Conservation (phyloP, 768 basidiomycete species). For the Leucosporidium yakuticum region DNA sequence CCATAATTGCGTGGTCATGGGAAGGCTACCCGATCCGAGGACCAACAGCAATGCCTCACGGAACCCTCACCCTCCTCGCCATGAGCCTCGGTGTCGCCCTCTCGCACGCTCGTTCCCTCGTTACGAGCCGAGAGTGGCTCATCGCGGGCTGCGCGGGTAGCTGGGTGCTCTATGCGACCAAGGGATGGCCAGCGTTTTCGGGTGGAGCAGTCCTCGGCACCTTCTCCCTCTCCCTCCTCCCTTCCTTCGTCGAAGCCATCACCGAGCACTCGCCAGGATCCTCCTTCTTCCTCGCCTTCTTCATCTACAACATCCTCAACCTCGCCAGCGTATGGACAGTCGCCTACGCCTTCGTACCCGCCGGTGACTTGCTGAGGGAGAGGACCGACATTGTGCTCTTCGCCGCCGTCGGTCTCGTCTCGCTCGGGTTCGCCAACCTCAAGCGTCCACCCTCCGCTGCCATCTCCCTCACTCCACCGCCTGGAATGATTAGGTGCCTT, state of each 20-base stretch:
- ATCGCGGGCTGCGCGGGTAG: neutral
- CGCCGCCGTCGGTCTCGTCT: slow-evolving; percentile 6
- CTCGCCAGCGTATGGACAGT: slow-evolving; percentile 17
- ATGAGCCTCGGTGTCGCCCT: slow-evolving; percentile 5
- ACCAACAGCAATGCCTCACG: slow-evolving; percentile 23
- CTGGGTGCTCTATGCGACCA: neutral
- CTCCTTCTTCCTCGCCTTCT: slow-evolving; percentile 11
- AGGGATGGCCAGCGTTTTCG: slow-evolving; percentile 12
- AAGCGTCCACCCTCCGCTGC: neutral
- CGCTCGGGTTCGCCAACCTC: slow-evolving; percentile 2
- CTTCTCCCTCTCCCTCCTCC: slow-evolving; percentile 15
- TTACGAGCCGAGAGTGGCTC: neutral
- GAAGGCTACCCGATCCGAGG: slow-evolving; percentile 17
- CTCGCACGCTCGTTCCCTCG: neutral
- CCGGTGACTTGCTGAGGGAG: slow-evolving; percentile 21
- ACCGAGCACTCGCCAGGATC: neutral
- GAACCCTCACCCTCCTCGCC: slow-evolving; percentile 8
- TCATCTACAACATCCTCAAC: slow-evolving; percentile 16
- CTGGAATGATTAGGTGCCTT: neutral
- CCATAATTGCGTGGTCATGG: slow-evolving; percentile 26
- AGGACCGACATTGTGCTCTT: slow-evolving; percentile 28
- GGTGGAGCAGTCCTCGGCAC: slow-evolving; percentile 19
- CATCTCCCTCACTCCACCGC: no score
- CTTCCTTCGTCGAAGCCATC: slow-evolving; percentile 14
- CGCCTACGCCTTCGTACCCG: slow-evolving; percentile 34